Percentiles rank a stretch among this genome's conserved stretches.
Evolutionary conservation across 1,139 yeast species (phyloP).

Genomic region (Taphrina wiesneri): DNA sequence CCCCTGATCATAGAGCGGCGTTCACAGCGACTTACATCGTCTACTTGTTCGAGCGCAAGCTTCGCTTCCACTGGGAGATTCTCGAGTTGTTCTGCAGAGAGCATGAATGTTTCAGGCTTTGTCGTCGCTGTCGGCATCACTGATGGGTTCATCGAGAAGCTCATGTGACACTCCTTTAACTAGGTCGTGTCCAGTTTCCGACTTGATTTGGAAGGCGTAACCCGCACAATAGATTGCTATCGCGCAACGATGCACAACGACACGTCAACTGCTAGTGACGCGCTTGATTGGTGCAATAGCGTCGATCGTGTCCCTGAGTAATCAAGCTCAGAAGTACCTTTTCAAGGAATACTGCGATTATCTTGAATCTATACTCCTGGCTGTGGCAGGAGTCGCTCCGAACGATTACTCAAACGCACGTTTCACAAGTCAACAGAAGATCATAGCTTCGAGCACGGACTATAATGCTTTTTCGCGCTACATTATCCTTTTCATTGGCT

Average conservation of each 20-base stretch:
- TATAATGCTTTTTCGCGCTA: neutral
- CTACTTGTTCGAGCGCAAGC: constrained; percentile 26
- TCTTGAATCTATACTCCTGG: neutral
- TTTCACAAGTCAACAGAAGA: neutral
- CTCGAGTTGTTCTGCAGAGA: constrained; percentile 17
- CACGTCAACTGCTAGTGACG: neutral
- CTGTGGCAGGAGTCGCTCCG: neutral
- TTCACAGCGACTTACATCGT: neutral
- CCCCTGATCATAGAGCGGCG: constrained; percentile 4
- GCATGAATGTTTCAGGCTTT: constrained; percentile 30
- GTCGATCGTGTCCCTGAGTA: neutral
- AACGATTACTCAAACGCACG: constrained; percentile 13
- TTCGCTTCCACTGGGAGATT: constrained; percentile 29
- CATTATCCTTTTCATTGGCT: neutral
- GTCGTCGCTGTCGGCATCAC: constrained; percentile 13
- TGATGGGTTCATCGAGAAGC: constrained; percentile 9
- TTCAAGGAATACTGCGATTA: neutral
- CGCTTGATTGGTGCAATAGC: neutral
- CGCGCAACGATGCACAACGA: neutral
- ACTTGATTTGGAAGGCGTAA: neutral
- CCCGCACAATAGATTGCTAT: constrained; percentile 12
- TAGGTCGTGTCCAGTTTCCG: neutral
- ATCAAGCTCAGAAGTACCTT: neutral
- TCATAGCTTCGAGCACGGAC: constrained; percentile 9
- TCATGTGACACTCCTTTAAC: constrained; percentile 6